Base-by-base conservation (phyloP, 2,329 filamentous ascomycete genomes). In the Cryphonectria radicalis region DNA sequence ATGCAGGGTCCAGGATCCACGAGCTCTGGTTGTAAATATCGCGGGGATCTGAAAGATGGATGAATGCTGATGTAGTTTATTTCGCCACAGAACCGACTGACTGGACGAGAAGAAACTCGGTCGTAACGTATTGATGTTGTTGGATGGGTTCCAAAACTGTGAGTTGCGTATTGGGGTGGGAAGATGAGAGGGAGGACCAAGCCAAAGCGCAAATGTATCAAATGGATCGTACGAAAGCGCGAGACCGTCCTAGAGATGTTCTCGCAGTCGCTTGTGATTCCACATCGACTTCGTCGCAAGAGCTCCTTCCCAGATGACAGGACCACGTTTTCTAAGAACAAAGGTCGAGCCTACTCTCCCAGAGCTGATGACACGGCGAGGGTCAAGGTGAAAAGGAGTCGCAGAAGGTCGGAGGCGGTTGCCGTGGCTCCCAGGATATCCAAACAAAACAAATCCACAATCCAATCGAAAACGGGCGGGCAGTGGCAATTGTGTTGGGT, bases 61-160 rank as follows among this genome's bases (percentile, higher is more conserved):
- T 43, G 67, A 67, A 64, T 64, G 67, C 67, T 71, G 69, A 53
- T 71, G 71, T 71, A 68, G 64, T 43, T 71, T 67, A 64, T 37
- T 71, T 46, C 35, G 66, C 42, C 60, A n/a, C 63, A 57, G 62
- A 73, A 73, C 57, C 53, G 67, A 65, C 63, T 68, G n/a, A 65
- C 60, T 59, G 25, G 50, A 60, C 60, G 67, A 68, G 66, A 71
- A 67, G 37, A 57, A 28, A 60, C 66, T 63, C 59, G 25, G 53
- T 35, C 46, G 67, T 67, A 67, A 67, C 32, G 66, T 69, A 69
- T 53, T 55, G 42, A 73, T 73, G 69, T 67, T 73, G 66, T 22
- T 10, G 66, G 69, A 71, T 67, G 69, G 55, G 50, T 60, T 69
- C 59, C 63, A 69, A 57, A 73, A 67, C 7, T 63, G 43, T 42